Evolutionary conservation across 2,329 filamentous ascomycete genomes (phyloP).

Genomic region (Akanthomyces muscarius): DNA sequence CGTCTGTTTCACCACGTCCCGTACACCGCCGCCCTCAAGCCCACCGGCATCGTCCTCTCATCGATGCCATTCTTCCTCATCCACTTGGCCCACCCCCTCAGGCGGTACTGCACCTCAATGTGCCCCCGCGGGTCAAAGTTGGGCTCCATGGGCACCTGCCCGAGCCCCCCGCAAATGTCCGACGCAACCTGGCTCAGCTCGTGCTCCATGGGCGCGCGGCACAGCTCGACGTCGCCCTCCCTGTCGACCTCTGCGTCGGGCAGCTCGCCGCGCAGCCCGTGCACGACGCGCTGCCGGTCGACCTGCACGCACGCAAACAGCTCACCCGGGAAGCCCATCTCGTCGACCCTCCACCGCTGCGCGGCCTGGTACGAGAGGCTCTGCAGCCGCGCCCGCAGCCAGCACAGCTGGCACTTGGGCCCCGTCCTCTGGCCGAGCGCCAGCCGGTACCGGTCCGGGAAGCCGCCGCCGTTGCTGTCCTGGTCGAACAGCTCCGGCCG

Average conservation of each 20-base stretch:
- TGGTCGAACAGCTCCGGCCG: background rate
- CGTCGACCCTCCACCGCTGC: background rate
- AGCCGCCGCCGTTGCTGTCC: background rate
- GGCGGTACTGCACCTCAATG: conserved; percentile 10
- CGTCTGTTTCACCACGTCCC: background rate
- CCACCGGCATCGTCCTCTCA: background rate
- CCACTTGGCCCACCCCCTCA: conserved; percentile 5
- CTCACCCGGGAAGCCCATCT: background rate
- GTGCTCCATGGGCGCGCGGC: background rate
- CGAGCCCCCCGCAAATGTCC: conserved; percentile 13
- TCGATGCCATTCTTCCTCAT: conserved; percentile 4
- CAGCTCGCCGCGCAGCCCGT: conserved; percentile 12
- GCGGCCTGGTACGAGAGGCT: background rate
- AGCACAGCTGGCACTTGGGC: conserved; percentile 15
- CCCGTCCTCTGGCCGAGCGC: conserved; percentile 13
- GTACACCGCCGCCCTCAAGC: background rate
- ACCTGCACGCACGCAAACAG: conserved; percentile 16
- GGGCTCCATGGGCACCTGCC: conserved; percentile 15
- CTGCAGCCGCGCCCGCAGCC: conserved; percentile 13
- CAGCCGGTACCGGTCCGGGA: conserved; percentile 8
- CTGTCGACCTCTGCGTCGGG: background rate
- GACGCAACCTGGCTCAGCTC: background rate
- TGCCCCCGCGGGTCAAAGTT: conserved; percentile 14
- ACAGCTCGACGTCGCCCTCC: conserved; percentile 5
- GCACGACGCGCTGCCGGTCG: conserved; percentile 7